Evolutionary conservation across 2,329 filamentous ascomycete species (phyloP).

Genomic region (Aspergillus quadricinctus): DNA sequence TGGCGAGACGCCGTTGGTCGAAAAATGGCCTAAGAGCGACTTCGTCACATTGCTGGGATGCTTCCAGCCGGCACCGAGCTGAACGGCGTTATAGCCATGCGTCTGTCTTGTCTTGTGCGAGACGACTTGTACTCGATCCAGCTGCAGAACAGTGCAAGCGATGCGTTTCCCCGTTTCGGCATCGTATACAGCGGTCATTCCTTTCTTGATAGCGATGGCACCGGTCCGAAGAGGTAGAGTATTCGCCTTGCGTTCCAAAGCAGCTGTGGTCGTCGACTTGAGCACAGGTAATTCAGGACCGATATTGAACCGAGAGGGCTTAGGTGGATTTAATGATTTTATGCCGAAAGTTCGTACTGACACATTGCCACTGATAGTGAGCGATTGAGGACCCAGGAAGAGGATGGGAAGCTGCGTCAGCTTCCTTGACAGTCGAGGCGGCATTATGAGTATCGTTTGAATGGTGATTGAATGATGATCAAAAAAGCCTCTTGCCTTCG

Average conservation of each 20-base stretch:
- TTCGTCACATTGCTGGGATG: conserved; percentile 72
- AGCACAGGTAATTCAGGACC: conserved; percentile 49
- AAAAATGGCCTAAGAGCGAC: conserved; percentile 83
- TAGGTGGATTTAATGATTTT: conserved; percentile 54
- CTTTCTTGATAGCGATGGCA: conserved; percentile 82
- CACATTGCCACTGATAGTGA: conserved; percentile 16
- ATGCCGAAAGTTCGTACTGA: conserved; percentile 47
- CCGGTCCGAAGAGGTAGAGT: conserved; percentile 68
- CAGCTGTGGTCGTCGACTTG: conserved; percentile 53
- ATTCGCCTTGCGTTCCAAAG: conserved; percentile 54
- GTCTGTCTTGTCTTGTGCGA: conserved; percentile 74
- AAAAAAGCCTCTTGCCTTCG: not conserved
- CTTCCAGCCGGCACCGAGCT: conserved; percentile 75
- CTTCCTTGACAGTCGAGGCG: conserved; percentile 31
- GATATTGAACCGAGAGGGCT: conserved; percentile 51
- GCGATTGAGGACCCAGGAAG: conserved; percentile 21
- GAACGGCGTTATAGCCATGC: conserved; percentile 92
- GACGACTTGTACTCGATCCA: conserved; percentile 87
- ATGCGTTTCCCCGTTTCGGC: conserved; percentile 68
- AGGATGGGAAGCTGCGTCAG: conserved; percentile 27
- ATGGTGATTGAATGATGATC: not conserved
- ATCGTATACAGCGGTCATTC: conserved; percentile 90
- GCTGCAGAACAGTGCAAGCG: conserved; percentile 86
- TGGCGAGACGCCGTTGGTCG: conserved; percentile 72
- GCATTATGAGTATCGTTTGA: conserved; percentile 24